Evolutionary conservation across 2,329 filamentous ascomycete species (phyloP), one percentile per base, ranked within the genome.

Genomic region (Colletotrichum chlorophyti): DNA sequence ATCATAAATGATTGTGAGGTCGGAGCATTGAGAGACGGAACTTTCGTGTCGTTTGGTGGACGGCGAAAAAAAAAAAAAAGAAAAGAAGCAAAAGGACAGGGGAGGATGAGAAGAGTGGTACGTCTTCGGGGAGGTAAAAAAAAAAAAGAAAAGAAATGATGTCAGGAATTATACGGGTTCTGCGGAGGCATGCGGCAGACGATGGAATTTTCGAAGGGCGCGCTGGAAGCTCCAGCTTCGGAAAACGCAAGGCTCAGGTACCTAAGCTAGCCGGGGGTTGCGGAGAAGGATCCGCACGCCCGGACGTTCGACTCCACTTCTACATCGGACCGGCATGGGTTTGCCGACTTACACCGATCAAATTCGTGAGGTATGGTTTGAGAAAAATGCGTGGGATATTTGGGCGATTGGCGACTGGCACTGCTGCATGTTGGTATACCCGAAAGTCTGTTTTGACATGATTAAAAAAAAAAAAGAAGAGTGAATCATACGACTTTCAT

Each of bases 221-320:
- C 35, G 17, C 23, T 11, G n/a, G 48, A 46, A 53, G 48, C 54
- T 49, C 17, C 32, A 59, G 42, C 24, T 59, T 19, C 42, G 34
- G 40, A 27, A 52, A 27, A 38, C 47, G 15, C 41, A 37, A 24
- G 19, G 41, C 23, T 37, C 12, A 37, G 31, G 40, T 48, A 32
- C 55, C 29, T 41, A 47, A 37, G 32, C 12, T 53, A 23, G 27
- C 43, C 31, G 26, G 23, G 53, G 31, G 29, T 24, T 54, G 51
- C 51, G 55, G 43, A 49, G 55, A 49, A 27, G 51, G 51, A 11
- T 15, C 55, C 49, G 48, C 53, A 35, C 24, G 24, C 29, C 38
- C 53, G 53, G 53, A 26, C 27, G 24, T n/a, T n/a, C 1, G 17
- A 11, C 40, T 27, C 51, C 51, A 53, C 51, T 47, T 34, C 17